Percentiles rank a stretch among this genome's conserved stretches.
Conservation (phyloP, 2,329 filamentous ascomycete genomes). For the Penicillium polonicum region DNA sequence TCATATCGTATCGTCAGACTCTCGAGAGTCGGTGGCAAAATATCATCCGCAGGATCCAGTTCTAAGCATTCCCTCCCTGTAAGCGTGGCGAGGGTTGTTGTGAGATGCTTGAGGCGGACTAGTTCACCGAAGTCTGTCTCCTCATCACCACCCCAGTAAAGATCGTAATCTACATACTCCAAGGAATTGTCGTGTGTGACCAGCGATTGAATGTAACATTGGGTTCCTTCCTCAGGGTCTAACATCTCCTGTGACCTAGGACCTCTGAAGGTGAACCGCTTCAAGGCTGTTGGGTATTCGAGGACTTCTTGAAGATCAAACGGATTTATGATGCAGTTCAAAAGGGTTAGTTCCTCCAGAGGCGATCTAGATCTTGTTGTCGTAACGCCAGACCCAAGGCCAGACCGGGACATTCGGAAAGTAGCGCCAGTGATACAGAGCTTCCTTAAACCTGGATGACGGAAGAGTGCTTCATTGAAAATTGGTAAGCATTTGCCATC, state of each 20-base stretch:
- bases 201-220: not conserved
- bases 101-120: constrained; percentile 3
- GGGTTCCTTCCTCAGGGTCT: no score
- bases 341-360: constrained; percentile 7
- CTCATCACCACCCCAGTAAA: constrained; percentile 6
- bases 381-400: rapidly evolving
- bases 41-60: not conserved
- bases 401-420: not conserved
- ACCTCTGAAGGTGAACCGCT: constrained; percentile 3
- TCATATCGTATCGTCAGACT: constrained; percentile 10
- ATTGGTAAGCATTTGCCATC: not conserved
- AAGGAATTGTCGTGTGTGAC: not conserved
- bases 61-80: not conserved
- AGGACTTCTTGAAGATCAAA: not conserved
- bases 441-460: constrained; percentile 2
- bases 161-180: constrained; percentile 7
- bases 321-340: constrained; percentile 2
- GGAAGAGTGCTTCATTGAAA: constrained; percentile 1
- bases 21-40: constrained; percentile 4
- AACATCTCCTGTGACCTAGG: not conserved
- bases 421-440: constrained; percentile 7
- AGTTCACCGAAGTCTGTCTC: not conserved
- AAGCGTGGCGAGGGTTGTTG: constrained; percentile 2
- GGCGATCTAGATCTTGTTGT: not conserved
- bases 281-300: not conserved